Base-by-base conservation (phyloP, 2,329 filamentous ascomycete species). In the Colletotrichum truncatum region DNA sequence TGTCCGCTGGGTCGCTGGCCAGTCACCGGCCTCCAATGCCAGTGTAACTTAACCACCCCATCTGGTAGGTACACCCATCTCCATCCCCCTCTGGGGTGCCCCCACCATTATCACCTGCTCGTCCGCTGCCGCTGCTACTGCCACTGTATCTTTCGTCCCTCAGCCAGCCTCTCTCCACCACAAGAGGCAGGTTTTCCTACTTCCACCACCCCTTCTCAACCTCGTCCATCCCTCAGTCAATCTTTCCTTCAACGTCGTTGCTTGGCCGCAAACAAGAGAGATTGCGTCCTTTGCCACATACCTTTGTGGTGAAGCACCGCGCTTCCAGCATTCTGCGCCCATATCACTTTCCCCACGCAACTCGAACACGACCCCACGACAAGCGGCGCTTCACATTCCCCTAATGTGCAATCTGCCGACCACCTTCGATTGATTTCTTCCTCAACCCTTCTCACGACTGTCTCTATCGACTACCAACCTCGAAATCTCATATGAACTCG, bases 81-180 rank as follows among this genome's bases (percentile, higher is more conserved):
- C 60, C 39, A 55, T 36, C 54, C 39, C 43, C 39, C 57, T 62
- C 25, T 14, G 41, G 55, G 38, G 30, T 32, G 36, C 62, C 62
- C 61, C 62, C 62, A 64, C 62, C 61, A 64, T 60, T 64, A 28
- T 63, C 53, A 63, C 32, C 59, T 63, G 52, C 52, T 57, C 28
- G 18, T 57, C 36, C 38, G 41, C 32, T 57, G 30, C 58, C 32
- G 41, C 54, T 25, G 25, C n/a, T n/a, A 6, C 45, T 59, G 51
- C 59, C 59, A 26, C 52, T 62, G 34, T 21, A 21, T 52, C 38
- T 16, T 41, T 16, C 25, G 34, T 49, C 41, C 34, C 34, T 66
- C 49, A 16, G 34, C 63, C 57, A 63, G 63, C 63, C 63, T 65
- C 62, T 66, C 57, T 63, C 63, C 63, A 56, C 57, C 63, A 52